These are phyloP conservation scores for Russula sp. DNA, from an alignment of 768 basidiomycete genomes.

Conservation along the genomic window DNA sequence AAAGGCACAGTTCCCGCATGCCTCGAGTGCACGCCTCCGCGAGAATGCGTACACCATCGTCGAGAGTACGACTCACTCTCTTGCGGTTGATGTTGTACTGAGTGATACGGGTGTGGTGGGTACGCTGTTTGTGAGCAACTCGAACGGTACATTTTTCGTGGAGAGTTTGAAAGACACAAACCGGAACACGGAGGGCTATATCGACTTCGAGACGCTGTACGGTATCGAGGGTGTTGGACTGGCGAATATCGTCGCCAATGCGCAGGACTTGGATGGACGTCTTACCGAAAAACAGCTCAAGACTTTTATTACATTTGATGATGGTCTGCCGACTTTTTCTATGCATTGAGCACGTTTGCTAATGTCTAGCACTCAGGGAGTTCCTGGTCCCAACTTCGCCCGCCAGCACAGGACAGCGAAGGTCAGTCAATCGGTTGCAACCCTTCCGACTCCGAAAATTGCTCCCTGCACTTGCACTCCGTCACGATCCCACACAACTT, in stretches of 20 bases:
- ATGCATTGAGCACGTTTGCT: conserved; percentile 2
- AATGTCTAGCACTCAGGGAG: conserved; percentile 44
- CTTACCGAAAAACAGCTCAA: conserved; percentile 67
- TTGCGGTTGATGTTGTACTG: conserved; percentile 90
- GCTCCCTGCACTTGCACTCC: conserved; percentile 89
- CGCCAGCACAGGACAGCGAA: conserved; percentile 55
- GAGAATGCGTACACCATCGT: conserved; percentile 97
- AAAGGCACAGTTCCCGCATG: conserved; percentile 90
- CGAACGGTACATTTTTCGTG: conserved; percentile 94
- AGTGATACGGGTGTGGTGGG: conserved; percentile 65
- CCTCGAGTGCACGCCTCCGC: conserved; percentile 67
- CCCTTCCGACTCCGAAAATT: conserved; percentile 51
- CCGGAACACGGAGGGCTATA: conserved; percentile 80
- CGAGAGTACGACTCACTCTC: conserved; percentile 88
- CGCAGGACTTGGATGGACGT: conserved; percentile 75
- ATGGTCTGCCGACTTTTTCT: conserved; percentile 45
- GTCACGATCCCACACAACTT: conserved; percentile 92
- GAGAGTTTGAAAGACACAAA: conserved; percentile 91
- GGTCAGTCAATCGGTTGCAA: conserved; percentile 66
- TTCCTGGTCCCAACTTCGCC: conserved; percentile 67
- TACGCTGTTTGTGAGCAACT: conserved; percentile 93
- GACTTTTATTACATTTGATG: conserved; percentile 86
- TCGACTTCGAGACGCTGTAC: conserved; percentile 88
- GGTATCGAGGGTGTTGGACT: conserved; percentile 89
- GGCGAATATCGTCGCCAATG: conserved; percentile 82